Base-by-base conservation (phyloP, 2,329 filamentous ascomycete species). In the Dactylellina leptospora region DNA sequence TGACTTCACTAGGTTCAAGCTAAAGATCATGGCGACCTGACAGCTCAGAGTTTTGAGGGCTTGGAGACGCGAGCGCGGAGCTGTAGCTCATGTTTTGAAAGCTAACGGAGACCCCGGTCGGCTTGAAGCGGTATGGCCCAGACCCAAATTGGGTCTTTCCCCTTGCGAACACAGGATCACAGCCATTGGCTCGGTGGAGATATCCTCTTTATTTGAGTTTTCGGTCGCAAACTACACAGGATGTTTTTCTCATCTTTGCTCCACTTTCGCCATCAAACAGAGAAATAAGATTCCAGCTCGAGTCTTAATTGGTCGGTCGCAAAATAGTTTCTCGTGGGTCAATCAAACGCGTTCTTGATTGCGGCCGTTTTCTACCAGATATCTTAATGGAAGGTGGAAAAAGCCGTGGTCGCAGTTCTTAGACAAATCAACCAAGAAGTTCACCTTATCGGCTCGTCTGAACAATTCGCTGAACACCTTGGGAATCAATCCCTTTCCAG, bases 151-250 rank as follows among this genome's bases (percentile, higher is more conserved):
- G 22, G 36, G 13, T n/a, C n/a, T 42, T 38, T 11, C 10, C 20
- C 51, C 51, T 28, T 42, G 51, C 4, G 28, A 55, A 55, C 9
- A 13, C n/a, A 27, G 51, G 36, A 42, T 55, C 42, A 30, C 27
- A 42, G 51, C 36, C 25, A 70, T 62, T 58, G 64, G 64, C 27
- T 50, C 10, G 58, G 36, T 59, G 22, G 58, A 23, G 45, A 47
- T 23, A 47, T 33, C 42, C 30, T 16, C 22, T 9, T 3, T 3
- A 38, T 54, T 54, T 54, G 20, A 25, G 3, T 42, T 55, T 38
- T 36, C 28, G 22, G 45, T 16, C 45, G 23, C 27, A 51, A 51
- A 20, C 47, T 50, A n/a, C 10, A 18, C n/a, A n/a, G n/a, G n/a
- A 33, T 4, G 20, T 42, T 55, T 55, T 55, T 55, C 51, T n/a